Percentiles rank a stretch among this genome's conserved stretches.
These are phyloP conservation scores for Phanerochaete sordida DNA, from an alignment of 768 basidiomycete species.

Conservation along the genomic window DNA sequence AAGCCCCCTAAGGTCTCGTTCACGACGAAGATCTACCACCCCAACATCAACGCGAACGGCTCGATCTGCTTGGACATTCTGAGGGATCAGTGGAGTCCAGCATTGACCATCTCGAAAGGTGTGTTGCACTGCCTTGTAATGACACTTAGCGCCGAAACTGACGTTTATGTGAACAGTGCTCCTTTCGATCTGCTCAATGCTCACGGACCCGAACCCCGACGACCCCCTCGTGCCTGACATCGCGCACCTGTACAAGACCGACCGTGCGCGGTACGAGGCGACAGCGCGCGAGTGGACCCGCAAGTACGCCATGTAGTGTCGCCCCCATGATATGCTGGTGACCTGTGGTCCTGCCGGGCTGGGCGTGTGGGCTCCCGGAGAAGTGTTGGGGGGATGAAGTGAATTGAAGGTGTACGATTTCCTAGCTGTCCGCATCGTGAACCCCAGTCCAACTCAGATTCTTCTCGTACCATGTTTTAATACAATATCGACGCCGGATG, in stretches of 20 bases:
- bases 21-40: conserved; percentile 99
- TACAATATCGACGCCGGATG: neutral
- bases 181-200: conserved; percentile 97
- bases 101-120: conserved; percentile 99
- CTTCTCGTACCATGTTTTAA: neutral
- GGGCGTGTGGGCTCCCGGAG: neutral
- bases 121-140: neutral
- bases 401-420: neutral
- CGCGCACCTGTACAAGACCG: conserved; percentile 99
- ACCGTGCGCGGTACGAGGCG: conserved; percentile 93
- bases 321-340: neutral
- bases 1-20: conserved; percentile 99
- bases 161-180: conserved; percentile 68
- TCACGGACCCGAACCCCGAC: conserved; percentile 99
- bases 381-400: neutral
- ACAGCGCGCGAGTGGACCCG: conserved; percentile 99
- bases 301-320: conserved; percentile 63
- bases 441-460: neutral
- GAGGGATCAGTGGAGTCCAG: conserved; percentile 98
- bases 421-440: neutral
- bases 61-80: conserved; percentile 98
- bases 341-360: neutral
- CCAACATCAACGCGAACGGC: conserved; percentile 99
- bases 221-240: conserved; percentile 99
- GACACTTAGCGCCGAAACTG: too few species aligned